Percentiles rank a stretch among this genome's conserved stretches.
Evolutionary conservation across 176 grass and related monocot species (phyloP).

Genomic region (Aegilops tauschii): DNA sequence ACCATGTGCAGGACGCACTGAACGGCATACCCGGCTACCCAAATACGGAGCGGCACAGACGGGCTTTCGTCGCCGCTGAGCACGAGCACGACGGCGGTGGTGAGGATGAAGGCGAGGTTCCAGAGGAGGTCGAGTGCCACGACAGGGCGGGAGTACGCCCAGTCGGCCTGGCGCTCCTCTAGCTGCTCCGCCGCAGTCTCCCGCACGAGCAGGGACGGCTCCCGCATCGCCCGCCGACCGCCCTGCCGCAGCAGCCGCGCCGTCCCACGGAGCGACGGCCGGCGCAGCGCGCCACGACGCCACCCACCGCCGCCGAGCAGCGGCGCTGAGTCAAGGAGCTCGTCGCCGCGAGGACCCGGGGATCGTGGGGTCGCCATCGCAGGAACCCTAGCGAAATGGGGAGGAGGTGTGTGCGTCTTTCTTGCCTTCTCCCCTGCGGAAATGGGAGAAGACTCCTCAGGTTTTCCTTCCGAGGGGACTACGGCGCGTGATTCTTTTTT

Average conservation of each 20-base stretch:
- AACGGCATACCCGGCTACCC: constrained; percentile 60
- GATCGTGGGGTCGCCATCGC: constrained; percentile 34
- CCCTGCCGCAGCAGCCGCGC: constrained; percentile 43
- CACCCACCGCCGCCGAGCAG: constrained; percentile 27
- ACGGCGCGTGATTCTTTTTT: not conserved
- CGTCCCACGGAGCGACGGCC: constrained; percentile 45
- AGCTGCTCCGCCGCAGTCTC: constrained; percentile 57
- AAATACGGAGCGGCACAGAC: constrained; percentile 50
- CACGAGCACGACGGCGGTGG: constrained; percentile 42
- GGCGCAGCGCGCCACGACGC: constrained; percentile 20
- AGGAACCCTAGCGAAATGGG: constrained; percentile 33
- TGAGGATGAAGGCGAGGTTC: constrained; percentile 62
- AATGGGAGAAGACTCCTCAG: not conserved
- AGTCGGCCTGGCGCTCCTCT: constrained; percentile 56
- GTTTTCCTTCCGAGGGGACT: not conserved
- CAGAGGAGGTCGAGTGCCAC: constrained; percentile 65
- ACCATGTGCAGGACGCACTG: constrained; percentile 68
- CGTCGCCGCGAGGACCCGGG: not conserved
- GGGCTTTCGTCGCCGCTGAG: constrained; percentile 44
- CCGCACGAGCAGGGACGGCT: constrained; percentile 50
- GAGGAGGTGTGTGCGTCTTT: constrained; percentile 2
- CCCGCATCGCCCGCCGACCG: constrained; percentile 44
- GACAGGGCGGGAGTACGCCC: constrained; percentile 63
- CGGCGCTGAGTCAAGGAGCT: constrained; percentile 39
- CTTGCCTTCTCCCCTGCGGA: not conserved